These are phyloP conservation scores for Ananas comosus DNA, from an alignment of 176 grass and related monocot species.

Conservation along the genomic window DNA sequence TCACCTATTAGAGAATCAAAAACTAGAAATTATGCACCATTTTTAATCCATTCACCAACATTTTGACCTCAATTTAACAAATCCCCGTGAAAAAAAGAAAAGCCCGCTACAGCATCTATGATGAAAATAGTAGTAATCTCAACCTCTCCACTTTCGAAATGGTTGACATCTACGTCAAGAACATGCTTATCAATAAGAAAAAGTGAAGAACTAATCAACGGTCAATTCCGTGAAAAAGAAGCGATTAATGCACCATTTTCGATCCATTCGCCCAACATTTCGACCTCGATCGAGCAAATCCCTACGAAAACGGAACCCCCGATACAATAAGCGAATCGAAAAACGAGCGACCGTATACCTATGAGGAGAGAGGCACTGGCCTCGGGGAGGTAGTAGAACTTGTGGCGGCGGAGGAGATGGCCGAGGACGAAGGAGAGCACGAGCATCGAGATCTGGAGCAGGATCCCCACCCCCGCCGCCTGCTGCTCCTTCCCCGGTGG, in stretches of 20 bases:
- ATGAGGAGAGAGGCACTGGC: constrained; percentile 97
- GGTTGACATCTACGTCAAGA: too few species aligned
- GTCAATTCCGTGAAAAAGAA: not conserved
- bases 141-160: too few species aligned
- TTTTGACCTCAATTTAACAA: not conserved
- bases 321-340: not conserved
- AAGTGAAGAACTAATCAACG: too few species aligned
- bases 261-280: not conserved
- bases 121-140: too few species aligned
- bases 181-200: too few species aligned
- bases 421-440: constrained; percentile 98
- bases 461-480: constrained; percentile 85
- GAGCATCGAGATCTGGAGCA: constrained; percentile 95
- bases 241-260: not conserved
- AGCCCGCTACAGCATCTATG: too few species aligned
- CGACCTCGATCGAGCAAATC: not conserved
- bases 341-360: constrained; percentile 29
- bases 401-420: constrained; percentile 84
- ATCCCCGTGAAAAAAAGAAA: not conserved
- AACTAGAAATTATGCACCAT: not conserved
- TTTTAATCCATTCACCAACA: not conserved
- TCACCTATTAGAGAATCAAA: not conserved
- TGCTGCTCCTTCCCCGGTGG: constrained; percentile 91
- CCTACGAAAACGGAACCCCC: not conserved
- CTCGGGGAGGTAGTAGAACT: constrained; percentile 96